Conservation (phyloP, 257 asterid genomes). For the Salvia miltiorrhiza region DNA sequence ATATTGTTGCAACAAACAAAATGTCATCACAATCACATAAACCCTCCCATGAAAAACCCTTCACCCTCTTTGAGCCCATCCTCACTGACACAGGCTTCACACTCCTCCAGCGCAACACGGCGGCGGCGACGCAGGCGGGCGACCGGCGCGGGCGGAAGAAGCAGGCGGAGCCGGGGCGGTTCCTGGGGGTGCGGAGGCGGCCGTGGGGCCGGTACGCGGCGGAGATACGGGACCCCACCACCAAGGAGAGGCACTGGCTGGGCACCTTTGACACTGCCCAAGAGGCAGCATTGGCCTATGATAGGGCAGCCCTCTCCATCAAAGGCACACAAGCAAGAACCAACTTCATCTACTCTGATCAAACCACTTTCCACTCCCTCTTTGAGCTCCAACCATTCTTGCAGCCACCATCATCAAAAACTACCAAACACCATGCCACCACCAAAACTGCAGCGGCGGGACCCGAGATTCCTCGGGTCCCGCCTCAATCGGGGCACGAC, state of each 20-base stretch:
- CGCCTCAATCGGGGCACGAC: conserved; percentile 24
- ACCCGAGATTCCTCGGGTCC: not conserved
- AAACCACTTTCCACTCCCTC: conserved; percentile 37
- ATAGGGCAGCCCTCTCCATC: conserved; percentile 88
- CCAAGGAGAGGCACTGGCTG: conserved; percentile 94
- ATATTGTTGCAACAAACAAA: conserved; percentile 2
- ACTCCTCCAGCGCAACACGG: conserved; percentile 81
- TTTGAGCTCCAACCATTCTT: conserved; percentile 30
- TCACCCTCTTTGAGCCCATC: conserved; percentile 70
- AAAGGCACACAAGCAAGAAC: conserved; percentile 88
- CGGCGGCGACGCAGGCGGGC: conserved; percentile 44
- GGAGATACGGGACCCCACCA: conserved; percentile 87
- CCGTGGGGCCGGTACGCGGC: conserved; percentile 99
- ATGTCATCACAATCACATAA: conserved; percentile 40
- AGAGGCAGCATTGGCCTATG: conserved; percentile 97
- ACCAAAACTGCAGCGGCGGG: not conserved
- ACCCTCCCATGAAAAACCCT: conserved; percentile 42
- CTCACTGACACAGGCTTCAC: conserved; percentile 75
- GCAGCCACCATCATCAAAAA: conserved; percentile 18
- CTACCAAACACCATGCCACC: not conserved
- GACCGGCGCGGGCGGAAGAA: conserved; percentile 83
- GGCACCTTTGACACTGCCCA: conserved; percentile 97
- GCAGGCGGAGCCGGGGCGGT: conserved; percentile 78
- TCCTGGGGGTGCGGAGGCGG: conserved; percentile 79
- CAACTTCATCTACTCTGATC: conserved; percentile 69